Evolutionary conservation across 2,329 filamentous ascomycete genomes (phyloP).

Genomic region (Penicillium sp.): DNA sequence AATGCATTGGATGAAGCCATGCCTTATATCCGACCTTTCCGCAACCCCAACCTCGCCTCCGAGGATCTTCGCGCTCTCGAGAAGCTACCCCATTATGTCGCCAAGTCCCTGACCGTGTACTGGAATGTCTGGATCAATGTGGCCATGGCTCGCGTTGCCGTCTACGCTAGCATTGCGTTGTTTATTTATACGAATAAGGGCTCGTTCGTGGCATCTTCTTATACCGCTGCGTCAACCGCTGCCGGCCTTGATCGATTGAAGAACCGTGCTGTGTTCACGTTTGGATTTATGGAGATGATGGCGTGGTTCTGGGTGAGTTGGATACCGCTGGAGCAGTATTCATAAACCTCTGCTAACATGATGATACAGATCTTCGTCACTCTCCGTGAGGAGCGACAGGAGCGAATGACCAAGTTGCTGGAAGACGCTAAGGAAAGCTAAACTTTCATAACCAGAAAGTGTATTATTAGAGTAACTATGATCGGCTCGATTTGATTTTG

Average conservation of each 20-base stretch:
- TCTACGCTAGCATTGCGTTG: constrained; percentile 40
- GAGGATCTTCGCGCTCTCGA: constrained; percentile 24
- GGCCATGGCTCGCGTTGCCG: constrained; percentile 35
- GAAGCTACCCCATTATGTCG: constrained; percentile 25
- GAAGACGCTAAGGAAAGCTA: constrained; percentile 16
- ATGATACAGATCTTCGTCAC: constrained; percentile 33
- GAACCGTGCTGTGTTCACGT: constrained; percentile 82
- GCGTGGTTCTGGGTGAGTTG: constrained; percentile 78
- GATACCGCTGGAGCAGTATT: background rate
- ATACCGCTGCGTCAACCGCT: constrained; percentile 22
- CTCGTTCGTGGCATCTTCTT: constrained; percentile 17
- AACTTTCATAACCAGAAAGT: background rate
- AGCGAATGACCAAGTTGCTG: constrained; percentile 24
- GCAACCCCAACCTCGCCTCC: constrained; percentile 23
- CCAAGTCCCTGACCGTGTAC: constrained; percentile 33
- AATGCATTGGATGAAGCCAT: constrained; percentile 65
- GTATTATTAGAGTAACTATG: background rate
- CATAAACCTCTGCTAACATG: constrained; percentile 5
- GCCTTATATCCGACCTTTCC: constrained; percentile 25
- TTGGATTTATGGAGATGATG: constrained; percentile 79
- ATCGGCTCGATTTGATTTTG: background rate
- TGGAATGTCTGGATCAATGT: constrained; percentile 41
- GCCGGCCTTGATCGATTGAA: constrained; percentile 67
- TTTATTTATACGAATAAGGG: constrained; percentile 39
- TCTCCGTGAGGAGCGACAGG: constrained; percentile 40